Percentiles rank a stretch among this genome's conserved stretches.
Conservation (phyloP, 495 filamentous ascomycete species). For the Acidiella bohemica region DNA sequence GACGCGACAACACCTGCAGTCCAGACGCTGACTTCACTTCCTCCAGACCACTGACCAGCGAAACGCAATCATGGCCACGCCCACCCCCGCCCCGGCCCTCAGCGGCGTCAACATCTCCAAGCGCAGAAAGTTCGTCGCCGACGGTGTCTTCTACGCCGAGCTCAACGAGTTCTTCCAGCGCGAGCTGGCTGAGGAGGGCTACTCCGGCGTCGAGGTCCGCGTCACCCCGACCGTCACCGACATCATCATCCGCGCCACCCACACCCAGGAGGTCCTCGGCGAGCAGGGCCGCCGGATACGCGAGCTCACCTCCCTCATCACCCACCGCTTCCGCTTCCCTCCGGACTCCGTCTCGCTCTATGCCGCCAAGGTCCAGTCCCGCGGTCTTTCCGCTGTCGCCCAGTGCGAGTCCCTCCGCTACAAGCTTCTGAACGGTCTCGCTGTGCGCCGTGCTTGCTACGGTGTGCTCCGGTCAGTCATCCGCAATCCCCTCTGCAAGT, state of each 20-base stretch:
- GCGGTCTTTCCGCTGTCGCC: constrained; percentile 96
- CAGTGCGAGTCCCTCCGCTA: constrained; percentile 99
- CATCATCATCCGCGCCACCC: constrained; percentile 99
- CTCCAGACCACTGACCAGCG: too few species aligned
- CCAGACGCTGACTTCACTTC: too few species aligned
- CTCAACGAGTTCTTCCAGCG: constrained; percentile 99
- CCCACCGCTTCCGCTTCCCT: constrained; percentile 99
- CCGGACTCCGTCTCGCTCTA: constrained; percentile 99
- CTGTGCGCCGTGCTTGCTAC: constrained; percentile 95
- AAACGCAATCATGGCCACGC: constrained; percentile 15
- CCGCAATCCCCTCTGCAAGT: neutral
- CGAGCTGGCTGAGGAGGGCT: constrained; percentile 98
- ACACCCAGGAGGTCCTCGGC: constrained; percentile 99
- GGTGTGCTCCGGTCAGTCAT: constrained; percentile 66
- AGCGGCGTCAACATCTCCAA: constrained; percentile 47
- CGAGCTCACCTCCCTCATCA: constrained; percentile 97
- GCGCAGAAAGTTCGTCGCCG: constrained; percentile 99
- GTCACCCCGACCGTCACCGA: constrained; percentile 99
- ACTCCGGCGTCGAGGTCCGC: constrained; percentile 98
- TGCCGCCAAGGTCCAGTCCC: constrained; percentile 99
- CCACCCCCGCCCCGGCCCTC: constrained; percentile 12
- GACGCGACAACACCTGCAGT: too few species aligned
- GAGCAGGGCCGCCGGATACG: constrained; percentile 99
- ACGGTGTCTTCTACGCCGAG: constrained; percentile 99
- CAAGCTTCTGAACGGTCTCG: constrained; percentile 98